A percentile compares a stretch with the other conserved stretches of the same genome.
phyloP scores from a whole-genome alignment of 1,284 basidiomycete genomes.

The Amanita bisporigera region DNA sequence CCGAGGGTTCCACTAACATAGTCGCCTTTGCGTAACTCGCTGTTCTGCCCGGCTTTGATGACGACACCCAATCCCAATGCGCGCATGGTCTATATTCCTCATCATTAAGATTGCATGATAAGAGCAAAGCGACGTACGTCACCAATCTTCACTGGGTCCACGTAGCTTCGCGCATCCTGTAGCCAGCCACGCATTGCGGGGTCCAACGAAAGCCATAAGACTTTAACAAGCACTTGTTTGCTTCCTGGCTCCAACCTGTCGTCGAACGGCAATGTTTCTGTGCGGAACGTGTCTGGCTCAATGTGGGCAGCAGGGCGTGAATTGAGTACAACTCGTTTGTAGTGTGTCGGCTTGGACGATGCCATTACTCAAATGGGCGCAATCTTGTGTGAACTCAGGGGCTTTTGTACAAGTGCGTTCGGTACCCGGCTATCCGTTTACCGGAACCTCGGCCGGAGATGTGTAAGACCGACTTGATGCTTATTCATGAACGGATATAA shows the following conservation, averaged over 20 bases:
- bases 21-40: conserved; percentile 67
- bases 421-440: neutral
- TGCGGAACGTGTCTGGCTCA: conserved; percentile 73
- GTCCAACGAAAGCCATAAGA: conserved; percentile 80
- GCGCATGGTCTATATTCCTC: conserved; percentile 64
- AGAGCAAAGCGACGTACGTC: conserved; percentile 50
- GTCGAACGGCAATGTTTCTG: conserved; percentile 57
- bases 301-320: conserved; percentile 73
- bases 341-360: conserved; percentile 41
- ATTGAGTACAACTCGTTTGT: conserved; percentile 75
- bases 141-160: conserved; percentile 80
- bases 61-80: conserved; percentile 74
- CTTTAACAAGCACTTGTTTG: conserved; percentile 71
- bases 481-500: neutral
- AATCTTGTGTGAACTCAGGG: neutral
- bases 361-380: conserved; percentile 23
- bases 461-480: too few relatives aligned
- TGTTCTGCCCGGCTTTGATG: conserved; percentile 59
- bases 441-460: neutral
- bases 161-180: conserved; percentile 68
- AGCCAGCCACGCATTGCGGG: conserved; percentile 89
- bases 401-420: too few relatives aligned
- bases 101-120: neutral
- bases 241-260: conserved; percentile 55
- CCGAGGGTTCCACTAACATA: conserved; percentile 64